Conservation (phyloP, 495 filamentous ascomycete species). For the Hypoxylon cercidicola region DNA sequence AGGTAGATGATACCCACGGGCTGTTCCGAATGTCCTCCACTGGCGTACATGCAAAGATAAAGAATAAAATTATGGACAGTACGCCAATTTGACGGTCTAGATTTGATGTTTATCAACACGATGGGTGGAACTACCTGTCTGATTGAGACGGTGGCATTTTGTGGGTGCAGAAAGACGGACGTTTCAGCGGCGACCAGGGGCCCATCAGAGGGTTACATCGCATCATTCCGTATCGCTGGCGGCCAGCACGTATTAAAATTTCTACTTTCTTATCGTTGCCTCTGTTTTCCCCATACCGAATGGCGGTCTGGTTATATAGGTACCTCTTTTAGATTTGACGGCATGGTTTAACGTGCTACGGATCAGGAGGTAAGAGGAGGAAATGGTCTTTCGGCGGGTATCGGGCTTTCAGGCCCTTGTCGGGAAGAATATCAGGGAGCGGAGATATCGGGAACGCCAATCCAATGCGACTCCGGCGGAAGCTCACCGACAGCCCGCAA, state of each 20-base stretch:
- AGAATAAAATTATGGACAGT: no score
- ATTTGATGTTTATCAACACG: no score
- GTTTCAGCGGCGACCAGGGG: constrained; percentile 28
- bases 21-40: no score
- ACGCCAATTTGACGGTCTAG: no score
- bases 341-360: neutral
- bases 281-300: neutral
- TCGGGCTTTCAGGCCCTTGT: constrained; percentile 22
- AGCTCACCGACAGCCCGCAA: neutral
- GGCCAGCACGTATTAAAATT: neutral
- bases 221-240: constrained; percentile 5
- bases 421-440: constrained; percentile 2
- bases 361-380: constrained; percentile 1
- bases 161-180: neutral
- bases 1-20: no score
- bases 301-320: neutral
- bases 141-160: no score
- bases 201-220: constrained; percentile 13
- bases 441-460: constrained; percentile 3
- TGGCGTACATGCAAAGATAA: no score
- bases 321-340: constrained; percentile 4
- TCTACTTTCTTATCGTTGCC: neutral
- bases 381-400: constrained; percentile 12
- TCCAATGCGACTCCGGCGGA: neutral
- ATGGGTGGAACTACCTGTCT: no score